Conservation (phyloP, 108 stramenopile species). For the Asterionellopsis glacialis region DNA sequence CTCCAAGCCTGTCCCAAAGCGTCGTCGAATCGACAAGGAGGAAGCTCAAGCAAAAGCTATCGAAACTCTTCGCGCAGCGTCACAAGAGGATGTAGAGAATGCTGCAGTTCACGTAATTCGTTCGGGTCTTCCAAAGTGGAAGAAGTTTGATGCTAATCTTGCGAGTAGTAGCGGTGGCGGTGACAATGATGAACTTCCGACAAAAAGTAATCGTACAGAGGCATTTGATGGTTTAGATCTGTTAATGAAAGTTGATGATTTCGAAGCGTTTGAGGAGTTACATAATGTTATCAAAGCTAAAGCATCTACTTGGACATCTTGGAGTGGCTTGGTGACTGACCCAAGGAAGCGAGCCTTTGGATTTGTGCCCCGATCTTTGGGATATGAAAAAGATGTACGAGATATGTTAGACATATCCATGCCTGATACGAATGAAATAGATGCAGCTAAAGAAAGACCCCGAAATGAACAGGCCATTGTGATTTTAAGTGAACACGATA, state of each 20-base stretch:
- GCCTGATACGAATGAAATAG: slow-evolving; percentile 10
- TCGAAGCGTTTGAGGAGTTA: slow-evolving; percentile 15
- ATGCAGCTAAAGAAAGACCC: slow-evolving; percentile 11
- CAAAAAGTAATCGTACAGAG: no score
- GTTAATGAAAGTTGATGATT: neutral
- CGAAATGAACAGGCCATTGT: slow-evolving; percentile 29
- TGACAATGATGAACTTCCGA: no score
- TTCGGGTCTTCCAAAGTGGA: no score
- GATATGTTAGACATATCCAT: slow-evolving; percentile 28
- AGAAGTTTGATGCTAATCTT: no score
- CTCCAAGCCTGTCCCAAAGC: no score
- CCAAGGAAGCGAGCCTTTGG: slow-evolving; percentile 38
- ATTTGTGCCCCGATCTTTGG: slow-evolving; percentile 28
- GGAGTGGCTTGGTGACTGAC: slow-evolving; percentile 23
- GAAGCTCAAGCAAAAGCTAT: no score
- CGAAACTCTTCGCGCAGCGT: no score
- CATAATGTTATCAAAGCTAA: slow-evolving; percentile 24
- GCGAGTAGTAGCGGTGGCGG: no score
- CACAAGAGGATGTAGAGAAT: no score
- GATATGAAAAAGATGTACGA: slow-evolving; percentile 18
- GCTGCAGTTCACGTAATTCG: no score
- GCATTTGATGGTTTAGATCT: no score
- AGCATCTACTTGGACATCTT: slow-evolving; percentile 23
- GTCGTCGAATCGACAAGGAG: no score
- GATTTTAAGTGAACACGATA: slow-evolving; percentile 4